Conservation (phyloP, 495 filamentous ascomycete genomes). For the Lepidopterella palustris region DNA sequence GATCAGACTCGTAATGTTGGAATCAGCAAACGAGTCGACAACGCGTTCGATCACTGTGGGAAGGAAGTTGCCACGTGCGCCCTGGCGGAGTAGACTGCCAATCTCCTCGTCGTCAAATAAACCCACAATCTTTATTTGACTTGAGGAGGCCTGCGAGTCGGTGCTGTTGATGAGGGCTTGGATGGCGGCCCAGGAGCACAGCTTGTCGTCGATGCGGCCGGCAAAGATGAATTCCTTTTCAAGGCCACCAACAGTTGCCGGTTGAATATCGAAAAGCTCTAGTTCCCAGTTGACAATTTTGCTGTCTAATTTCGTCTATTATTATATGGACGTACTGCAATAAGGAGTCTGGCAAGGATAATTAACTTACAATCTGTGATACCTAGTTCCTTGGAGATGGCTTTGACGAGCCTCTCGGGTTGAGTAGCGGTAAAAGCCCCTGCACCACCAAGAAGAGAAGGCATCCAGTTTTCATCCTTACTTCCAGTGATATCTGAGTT, state of each 20-base stretch:
- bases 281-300: conserved; percentile 92
- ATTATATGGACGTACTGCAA: neutral
- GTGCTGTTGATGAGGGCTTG: conserved; percentile 71
- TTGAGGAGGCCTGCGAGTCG: conserved; percentile 33
- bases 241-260: conserved; percentile 74
- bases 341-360: neutral
- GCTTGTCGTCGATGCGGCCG: conserved; percentile 92
- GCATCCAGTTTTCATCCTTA: conserved; percentile 29
- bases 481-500: conserved; percentile 48
- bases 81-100: conserved; percentile 81
- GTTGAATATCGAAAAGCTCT: conserved; percentile 91
- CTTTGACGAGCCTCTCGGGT: conserved; percentile 72
- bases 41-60: conserved; percentile 71
- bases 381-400: conserved; percentile 67
- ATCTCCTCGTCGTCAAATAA: conserved; percentile 98
- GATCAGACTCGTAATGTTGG: conserved; percentile 49
- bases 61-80: conserved; percentile 82
- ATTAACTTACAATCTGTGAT: conserved; percentile 52
- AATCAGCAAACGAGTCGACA: conserved; percentile 57
- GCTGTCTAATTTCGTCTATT: conserved; percentile 31
- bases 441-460: conserved; percentile 32
- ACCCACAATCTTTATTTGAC: conserved; percentile 72
- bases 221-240: conserved; percentile 94
- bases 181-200: conserved; percentile 88
- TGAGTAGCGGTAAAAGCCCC: conserved; percentile 74